Conservation (phyloP, 2,329 filamentous ascomycete species). For the Blumeria graminis region DNA sequence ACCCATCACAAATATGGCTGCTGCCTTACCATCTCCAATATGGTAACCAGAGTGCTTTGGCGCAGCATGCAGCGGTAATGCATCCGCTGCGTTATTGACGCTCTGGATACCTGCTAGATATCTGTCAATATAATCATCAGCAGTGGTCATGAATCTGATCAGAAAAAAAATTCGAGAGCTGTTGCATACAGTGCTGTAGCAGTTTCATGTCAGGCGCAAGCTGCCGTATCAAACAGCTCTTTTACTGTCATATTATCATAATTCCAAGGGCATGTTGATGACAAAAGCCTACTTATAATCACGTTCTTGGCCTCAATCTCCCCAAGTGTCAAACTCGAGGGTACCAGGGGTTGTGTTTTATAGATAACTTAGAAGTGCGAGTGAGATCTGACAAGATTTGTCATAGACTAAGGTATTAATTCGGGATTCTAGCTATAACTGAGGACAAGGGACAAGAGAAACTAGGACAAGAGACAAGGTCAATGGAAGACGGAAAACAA, state of each 20-base stretch:
- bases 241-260: neutral
- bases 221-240: neutral
- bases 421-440: too few species aligned
- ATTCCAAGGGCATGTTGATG: neutral
- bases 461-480: too few species aligned
- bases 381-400: too few species aligned
- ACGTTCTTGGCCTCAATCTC: neutral
- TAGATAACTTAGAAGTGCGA: too few species aligned
- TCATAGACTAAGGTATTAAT: too few species aligned
- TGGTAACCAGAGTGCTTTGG: too few species aligned
- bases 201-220: neutral
- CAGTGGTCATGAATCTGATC: neutral
- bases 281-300: neutral
- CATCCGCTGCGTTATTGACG: neutral
- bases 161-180: neutral
- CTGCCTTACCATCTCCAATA: too few species aligned
- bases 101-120: neutral
- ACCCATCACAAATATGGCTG: too few species aligned
- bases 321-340: too few species aligned
- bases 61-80: neutral
- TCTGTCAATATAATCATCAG: neutral
- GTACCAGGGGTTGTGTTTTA: too few species aligned
- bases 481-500: too few species aligned
- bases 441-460: too few species aligned
- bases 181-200: neutral